Conservation (phyloP, 1,139 yeast genomes). For the Kodamaea sp. region DNA sequence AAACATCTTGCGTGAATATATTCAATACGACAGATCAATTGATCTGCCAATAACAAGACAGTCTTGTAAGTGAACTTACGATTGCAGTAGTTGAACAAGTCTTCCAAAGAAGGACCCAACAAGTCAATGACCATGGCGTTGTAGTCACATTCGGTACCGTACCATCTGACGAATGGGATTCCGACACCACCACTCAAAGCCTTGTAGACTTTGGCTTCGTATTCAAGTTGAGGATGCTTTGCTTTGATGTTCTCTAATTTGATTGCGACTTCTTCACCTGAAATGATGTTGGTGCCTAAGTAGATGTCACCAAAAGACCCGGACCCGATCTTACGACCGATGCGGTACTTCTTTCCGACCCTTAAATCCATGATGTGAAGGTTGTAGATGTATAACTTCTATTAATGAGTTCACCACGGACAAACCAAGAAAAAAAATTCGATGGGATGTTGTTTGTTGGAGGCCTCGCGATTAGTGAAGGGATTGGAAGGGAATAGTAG, state of each 20-base stretch:
- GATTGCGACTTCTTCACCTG: constrained; percentile 97
- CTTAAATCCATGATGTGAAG: constrained; percentile 63
- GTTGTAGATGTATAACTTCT: no score
- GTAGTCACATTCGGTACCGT: constrained; percentile 94
- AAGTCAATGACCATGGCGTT: constrained; percentile 97
- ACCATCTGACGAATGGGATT: constrained; percentile 96
- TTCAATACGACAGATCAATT: constrained; percentile 89
- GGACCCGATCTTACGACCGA: constrained; percentile 94
- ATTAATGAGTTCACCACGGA: no score
- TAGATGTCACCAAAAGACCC: constrained; percentile 98
- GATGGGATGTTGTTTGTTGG: no score
- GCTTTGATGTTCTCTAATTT: constrained; percentile 89
- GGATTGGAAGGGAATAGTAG: no score
- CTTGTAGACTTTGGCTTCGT: constrained; percentile 93
- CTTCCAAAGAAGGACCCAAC: constrained; percentile 94
- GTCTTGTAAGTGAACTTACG: constrained; percentile 93
- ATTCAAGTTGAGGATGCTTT: constrained; percentile 94
- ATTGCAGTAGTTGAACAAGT: constrained; percentile 92
- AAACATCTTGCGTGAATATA: constrained; percentile 94
- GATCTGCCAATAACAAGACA: constrained; percentile 89
- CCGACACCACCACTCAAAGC: constrained; percentile 97
- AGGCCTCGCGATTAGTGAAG: no score
- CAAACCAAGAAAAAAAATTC: no score
- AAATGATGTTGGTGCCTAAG: constrained; percentile 86
- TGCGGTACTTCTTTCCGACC: constrained; percentile 92